Base-by-base conservation (phyloP, 2,329 filamentous ascomycete species). In the Aotearoamyces nothofagi region DNA sequence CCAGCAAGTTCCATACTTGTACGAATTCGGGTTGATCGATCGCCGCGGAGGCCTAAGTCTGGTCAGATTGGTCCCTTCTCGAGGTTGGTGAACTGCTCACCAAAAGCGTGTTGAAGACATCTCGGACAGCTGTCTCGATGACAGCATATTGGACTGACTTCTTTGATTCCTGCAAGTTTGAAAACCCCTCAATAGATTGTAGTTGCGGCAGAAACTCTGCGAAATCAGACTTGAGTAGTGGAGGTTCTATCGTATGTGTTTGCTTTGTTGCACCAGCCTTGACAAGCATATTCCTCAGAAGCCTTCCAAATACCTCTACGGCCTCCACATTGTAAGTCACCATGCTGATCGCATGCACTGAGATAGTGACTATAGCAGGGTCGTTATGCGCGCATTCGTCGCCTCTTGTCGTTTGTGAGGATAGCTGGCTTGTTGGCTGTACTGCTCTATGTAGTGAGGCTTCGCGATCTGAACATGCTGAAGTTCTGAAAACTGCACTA, bases 1-100 rank as follows among this genome's bases (percentile, higher is more conserved):
- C 92, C 33, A 98, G 69, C 4, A 98, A 62, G 47, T 94, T 90
- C 87, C 87, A 98, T 38, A 96, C 70, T 35, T 73, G 68, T 27
- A 83, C 74, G 45, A 94, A 93, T 1, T 69, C 63, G 23, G 81
- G 72, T 15, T 80, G 71, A 20, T 83, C 68, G 41, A 94, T 92
- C 6, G 70, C 61, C 9, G 69, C 83, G 22, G 69, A 70, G 24
- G 79, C 75, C 79, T 87, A 42, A 36, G 37, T 44, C 38, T 46
- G 38, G 52, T 54, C 38, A 56, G 51, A 46, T 39, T 33, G 33
- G 20, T 22, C 8, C 26, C 15, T 12, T 15, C 20, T 7, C 13
- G 15, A 47, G 8, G 15, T 20, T 22, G 34, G 13, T 30, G 32
- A 29, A 13, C 13, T 24, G 43, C 77, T 61, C 57, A 90, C 83